Evolutionary conservation across 805 yeast genomes (phyloP), one percentile per base, ranked within the genome.

Genomic region (Debaryomyces prosopidis): DNA sequence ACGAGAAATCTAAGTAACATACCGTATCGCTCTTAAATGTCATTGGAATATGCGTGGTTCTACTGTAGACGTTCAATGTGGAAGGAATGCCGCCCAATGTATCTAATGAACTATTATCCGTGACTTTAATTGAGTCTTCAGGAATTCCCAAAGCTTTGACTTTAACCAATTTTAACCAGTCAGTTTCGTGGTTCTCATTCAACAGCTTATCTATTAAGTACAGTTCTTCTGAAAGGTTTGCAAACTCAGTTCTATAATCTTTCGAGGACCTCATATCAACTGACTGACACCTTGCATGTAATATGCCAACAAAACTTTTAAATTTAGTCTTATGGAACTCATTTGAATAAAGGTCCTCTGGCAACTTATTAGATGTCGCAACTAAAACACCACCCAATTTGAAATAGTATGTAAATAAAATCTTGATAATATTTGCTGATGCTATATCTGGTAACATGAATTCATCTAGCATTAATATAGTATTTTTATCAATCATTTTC

Each of bases 401-500:
- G 69, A 85, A 85, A 64, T 79, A 85, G 58, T 79, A 83, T 0
- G 85, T 81, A 62, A 85, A 83, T 40, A 85, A 62, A 11, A 82
- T 71, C 59, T 82, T 80, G 45, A 85, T 67, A 31, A 85, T 82
- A 54, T 83, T 85, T 1, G 89, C 90, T 17, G 87, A 77, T 0
- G 89, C 87, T 31, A 86, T 73, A 57, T 85, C 91, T 0, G 91
- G 91, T 26, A 85, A 58, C 86, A 84, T 83, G 64, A 85, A 85
- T 59, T 86, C 91, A 59, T 85, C 91, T 34, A 85, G 62, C 61
- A 85, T 69, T 47, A 85, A 61, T 11, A 85, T 68, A 1, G 88
- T 82, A 55, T 76, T 80, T 47, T 72, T 73, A 11, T 66, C 61
- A 26, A 85, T 76, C 82, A 85, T 71, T 42, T 75, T 82, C 42